These are phyloP conservation scores for Xylaria sp. DNA, from an alignment of 2,329 filamentous ascomycete species.

Conservation along the genomic window DNA sequence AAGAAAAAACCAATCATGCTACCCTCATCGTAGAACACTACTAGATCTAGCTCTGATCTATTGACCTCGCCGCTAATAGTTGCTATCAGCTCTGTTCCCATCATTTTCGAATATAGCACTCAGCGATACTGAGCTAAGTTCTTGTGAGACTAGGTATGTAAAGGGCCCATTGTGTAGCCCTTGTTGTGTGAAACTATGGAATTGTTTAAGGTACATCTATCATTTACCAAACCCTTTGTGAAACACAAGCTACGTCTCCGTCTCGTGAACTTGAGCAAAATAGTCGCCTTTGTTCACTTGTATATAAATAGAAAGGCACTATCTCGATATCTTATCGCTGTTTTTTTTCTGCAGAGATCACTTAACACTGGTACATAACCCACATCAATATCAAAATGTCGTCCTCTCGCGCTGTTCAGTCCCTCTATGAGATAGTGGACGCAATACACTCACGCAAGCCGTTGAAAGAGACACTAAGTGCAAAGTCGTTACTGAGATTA, in stretches of 20 bases:
- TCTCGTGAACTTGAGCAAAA: neutral
- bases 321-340: neutral
- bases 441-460: neutral
- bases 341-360: neutral
- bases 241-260: conserved; percentile 1
- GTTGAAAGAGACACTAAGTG: neutral
- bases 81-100: too few species aligned
- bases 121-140: neutral
- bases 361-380: neutral
- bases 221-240: neutral
- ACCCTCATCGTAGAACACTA: too few species aligned
- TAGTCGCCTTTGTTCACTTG: neutral
- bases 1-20: neutral
- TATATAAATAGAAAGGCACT: conserved; percentile 1
- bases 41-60: too few species aligned
- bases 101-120: too few species aligned
- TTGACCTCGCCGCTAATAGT: too few species aligned
- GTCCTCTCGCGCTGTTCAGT: conserved; percentile 4
- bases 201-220: conserved; percentile 5
- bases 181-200: neutral
- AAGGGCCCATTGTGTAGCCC: neutral
- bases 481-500: conserved; percentile 8
- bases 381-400: conserved; percentile 21
- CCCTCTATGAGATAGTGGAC: conserved; percentile 9
- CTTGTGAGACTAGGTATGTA: neutral